These are phyloP conservation scores for Trametes gibbosa DNA, from an alignment of 768 basidiomycete species.

Conservation along the genomic window DNA sequence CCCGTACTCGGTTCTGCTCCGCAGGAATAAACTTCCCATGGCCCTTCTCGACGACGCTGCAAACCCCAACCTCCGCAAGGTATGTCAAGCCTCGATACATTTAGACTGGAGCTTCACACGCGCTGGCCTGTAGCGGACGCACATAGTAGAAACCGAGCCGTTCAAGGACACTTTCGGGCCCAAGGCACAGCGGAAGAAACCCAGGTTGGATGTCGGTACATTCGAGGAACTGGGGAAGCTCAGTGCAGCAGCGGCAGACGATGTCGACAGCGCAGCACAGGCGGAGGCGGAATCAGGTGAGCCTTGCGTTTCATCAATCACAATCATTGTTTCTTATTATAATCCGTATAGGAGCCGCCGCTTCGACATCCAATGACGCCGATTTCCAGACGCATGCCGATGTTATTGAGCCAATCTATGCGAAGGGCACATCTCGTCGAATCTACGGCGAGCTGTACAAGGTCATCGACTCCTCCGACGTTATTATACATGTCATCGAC, in stretches of 20 bases:
- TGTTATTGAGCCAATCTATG: slow-evolving; percentile 86
- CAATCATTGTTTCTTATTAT: not conserved
- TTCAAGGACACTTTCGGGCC: slow-evolving; percentile 94
- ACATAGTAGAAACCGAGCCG: slow-evolving; percentile 95
- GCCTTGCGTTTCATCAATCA: not conserved
- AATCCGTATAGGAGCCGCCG: slow-evolving; percentile 40
- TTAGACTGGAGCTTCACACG: not conserved
- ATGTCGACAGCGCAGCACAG: slow-evolving; percentile 45
- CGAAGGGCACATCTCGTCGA: slow-evolving; percentile 91
- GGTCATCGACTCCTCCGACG: slow-evolving; percentile 98
- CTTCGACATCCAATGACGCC: slow-evolving; percentile 39
- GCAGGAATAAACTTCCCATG: slow-evolving; percentile 96
- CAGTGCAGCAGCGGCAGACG: slow-evolving; percentile 53
- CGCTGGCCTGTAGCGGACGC: slow-evolving; percentile 57
- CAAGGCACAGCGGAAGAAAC: slow-evolving; percentile 90
- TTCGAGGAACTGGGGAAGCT: slow-evolving; percentile 86
- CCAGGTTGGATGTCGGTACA: slow-evolving; percentile 81
- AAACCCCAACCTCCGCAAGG: slow-evolving; percentile 79
- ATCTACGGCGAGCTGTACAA: slow-evolving; percentile 99
- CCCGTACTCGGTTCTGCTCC: slow-evolving; percentile 92
- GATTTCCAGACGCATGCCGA: slow-evolving; percentile 70
- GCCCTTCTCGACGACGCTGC: slow-evolving; percentile 87
- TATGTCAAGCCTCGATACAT: slow-evolving; percentile 23
- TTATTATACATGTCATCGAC: slow-evolving; percentile 92
- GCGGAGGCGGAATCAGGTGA: slow-evolving; percentile 47